Conservation (phyloP, 1,139 yeast species). For the Hyphopichia buzzinii region DNA sequence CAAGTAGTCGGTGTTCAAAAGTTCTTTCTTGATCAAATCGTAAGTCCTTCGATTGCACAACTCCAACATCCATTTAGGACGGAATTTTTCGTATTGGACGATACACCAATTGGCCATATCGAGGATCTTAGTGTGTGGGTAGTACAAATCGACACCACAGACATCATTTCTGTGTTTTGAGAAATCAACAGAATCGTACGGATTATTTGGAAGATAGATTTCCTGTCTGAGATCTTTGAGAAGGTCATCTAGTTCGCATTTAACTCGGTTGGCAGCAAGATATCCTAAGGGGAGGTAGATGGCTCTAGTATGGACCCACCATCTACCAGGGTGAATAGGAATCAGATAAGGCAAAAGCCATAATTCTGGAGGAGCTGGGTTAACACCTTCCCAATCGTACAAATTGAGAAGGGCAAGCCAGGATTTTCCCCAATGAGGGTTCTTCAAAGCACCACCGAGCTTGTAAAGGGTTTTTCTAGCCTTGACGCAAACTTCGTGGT, state of each 20-base stretch:
- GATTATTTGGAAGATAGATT: conserved; percentile 54
- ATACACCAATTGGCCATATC: conserved; percentile 62
- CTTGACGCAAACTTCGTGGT: conserved; percentile 75
- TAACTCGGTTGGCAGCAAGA: conserved; percentile 55
- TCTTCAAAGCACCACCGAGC: conserved; percentile 85
- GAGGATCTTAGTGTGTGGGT: conserved; percentile 78
- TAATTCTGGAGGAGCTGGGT: conserved; percentile 96
- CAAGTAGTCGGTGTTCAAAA: conserved; percentile 72
- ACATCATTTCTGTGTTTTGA: conserved; percentile 72
- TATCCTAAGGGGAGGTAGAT: conserved; percentile 88
- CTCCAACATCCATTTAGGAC: conserved; percentile 73
- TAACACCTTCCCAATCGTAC: conserved; percentile 95
- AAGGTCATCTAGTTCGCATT: conserved; percentile 64
- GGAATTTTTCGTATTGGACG: conserved; percentile 62
- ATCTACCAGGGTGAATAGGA: conserved; percentile 90
- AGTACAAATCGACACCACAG: conserved; percentile 89
- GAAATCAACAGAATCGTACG: conserved; percentile 70
- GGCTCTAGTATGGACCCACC: conserved; percentile 99
- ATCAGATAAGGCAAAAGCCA: conserved; percentile 82
- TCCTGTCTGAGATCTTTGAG: conserved; percentile 68
- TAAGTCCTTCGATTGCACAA: conserved; percentile 54
- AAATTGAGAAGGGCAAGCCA: conserved; percentile 81
- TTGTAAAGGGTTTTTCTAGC: conserved; percentile 70
- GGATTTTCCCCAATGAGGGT: conserved; percentile 98
- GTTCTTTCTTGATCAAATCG: conserved; percentile 70